A percentile compares a stretch with the other conserved stretches of the same genome.
phyloP scores from a whole-genome alignment of 2,329 filamentous ascomycete genomes.

The Chalaropsis thielavioides region DNA sequence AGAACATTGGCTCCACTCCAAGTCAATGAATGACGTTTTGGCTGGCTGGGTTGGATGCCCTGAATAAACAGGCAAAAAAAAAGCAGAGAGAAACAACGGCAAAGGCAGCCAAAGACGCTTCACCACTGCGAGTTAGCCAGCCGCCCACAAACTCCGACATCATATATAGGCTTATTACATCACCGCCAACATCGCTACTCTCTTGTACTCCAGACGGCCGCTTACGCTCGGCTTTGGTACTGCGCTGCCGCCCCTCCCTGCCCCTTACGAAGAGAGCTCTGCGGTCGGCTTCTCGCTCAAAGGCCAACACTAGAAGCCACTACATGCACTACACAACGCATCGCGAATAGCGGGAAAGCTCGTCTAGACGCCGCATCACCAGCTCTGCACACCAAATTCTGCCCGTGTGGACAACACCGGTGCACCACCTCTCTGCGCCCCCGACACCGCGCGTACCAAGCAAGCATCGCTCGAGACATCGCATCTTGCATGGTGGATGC shows the following conservation, averaged over 20 bases:
- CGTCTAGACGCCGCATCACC: neutral
- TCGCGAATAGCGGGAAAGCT: neutral
- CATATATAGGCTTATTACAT: neutral
- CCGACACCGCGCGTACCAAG: neutral
- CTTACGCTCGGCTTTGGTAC: neutral
- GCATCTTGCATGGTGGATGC: neutral
- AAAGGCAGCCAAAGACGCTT: neutral
- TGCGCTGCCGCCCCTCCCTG: neutral
- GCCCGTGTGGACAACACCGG: neutral
- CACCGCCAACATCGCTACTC: neutral
- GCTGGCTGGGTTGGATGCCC: neutral
- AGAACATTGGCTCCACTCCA: neutral
- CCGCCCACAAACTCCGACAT: neutral
- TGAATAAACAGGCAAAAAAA: neutral
- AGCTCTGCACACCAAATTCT: neutral
- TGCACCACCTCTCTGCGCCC: neutral
- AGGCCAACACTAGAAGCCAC: neutral
- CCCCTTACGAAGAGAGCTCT: neutral
- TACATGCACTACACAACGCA: neutral
- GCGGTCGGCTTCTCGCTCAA: neutral
- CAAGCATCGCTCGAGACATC: neutral
- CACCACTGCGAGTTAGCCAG: neutral
- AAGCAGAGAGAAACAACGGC: neutral
- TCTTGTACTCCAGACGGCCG: neutral
- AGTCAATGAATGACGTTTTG: slow-evolving; percentile 14